A percentile compares a stretch with the other conserved stretches of the same genome.
phyloP scores from a whole-genome alignment of 2,329 filamentous ascomycete species.

The Mollisia scopiformis region DNA sequence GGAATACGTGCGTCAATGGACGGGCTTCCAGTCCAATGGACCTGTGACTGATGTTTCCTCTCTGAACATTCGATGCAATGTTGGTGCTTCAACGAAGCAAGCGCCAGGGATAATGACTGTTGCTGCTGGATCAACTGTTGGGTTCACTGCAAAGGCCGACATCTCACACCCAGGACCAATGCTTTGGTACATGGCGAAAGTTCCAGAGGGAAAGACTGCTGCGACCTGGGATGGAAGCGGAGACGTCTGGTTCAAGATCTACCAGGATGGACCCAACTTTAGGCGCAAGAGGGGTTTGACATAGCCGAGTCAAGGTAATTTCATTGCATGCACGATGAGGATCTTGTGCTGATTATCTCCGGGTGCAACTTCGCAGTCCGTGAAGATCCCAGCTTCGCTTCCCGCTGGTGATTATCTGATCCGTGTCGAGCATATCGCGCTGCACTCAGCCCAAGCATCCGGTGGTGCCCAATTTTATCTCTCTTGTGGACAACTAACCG shows the following conservation, averaged over 20 bases:
- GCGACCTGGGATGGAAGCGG: slow-evolving; percentile 28
- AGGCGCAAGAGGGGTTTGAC: slow-evolving; percentile 2
- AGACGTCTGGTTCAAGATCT: slow-evolving; percentile 34
- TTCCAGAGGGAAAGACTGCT: slow-evolving; percentile 26
- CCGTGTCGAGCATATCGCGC: slow-evolving; percentile 39
- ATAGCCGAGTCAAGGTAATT: slow-evolving; percentile 26
- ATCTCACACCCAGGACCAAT: slow-evolving; percentile 31
- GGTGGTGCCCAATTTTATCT: slow-evolving; percentile 35
- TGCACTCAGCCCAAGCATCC: slow-evolving; percentile 20
- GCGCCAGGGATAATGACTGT: slow-evolving; percentile 25
- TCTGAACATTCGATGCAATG: slow-evolving; percentile 44
- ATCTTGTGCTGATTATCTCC: background rate
- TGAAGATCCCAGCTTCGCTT: slow-evolving; percentile 38
- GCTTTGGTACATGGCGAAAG: slow-evolving; percentile 31
- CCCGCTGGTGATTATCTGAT: slow-evolving; percentile 41
- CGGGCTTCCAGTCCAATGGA: slow-evolving; percentile 25
- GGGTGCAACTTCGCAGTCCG: slow-evolving; percentile 6
- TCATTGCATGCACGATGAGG: background rate
- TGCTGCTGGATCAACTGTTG: slow-evolving; percentile 25
- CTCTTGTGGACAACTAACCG: slow-evolving; percentile 45
- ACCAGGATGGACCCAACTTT: slow-evolving; percentile 20
- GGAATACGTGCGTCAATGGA: slow-evolving; percentile 31
- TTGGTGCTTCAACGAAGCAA: slow-evolving; percentile 34
- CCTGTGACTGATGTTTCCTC: slow-evolving; percentile 35
- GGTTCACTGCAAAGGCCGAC: slow-evolving; percentile 23